Base-by-base conservation (phyloP, 352 stramenopile genomes). In the Stramenopiles sp. region DNA sequence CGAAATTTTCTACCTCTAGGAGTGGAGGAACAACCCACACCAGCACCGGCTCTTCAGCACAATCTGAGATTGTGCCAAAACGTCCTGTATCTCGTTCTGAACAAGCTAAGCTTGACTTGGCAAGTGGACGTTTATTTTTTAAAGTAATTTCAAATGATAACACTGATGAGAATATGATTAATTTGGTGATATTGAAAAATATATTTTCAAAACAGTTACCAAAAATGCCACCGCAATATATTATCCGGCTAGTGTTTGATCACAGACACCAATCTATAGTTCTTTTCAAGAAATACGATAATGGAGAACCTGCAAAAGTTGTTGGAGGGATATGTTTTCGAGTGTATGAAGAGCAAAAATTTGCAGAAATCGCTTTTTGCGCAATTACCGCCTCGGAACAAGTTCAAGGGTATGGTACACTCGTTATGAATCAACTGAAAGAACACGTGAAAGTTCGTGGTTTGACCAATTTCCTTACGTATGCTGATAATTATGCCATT, bases 181-280 rank as follows among this genome's bases (percentile, higher is more conserved):
- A 78, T 53, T 61, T 96, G 18, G 81, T 84, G 28, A 80, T 68
- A 2, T 55, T 93, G 17, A 94, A 96, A 57, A 90, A 90, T 41
- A 87, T 97, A 8, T 93, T 96, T 45, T 65, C 72, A 0, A 71
- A 79, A 48, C 80, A 96, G 44, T 57, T 96, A 6, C 83, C 83
- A 2, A 96, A 94, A 53, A 98, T 98, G 85, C 85, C 83, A 1
- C 80, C 81, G 47, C 75, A 95, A 47, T 97, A 99, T 58, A 99
- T 99, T 47, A 76, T 91, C 2, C 63, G 85, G 2, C 59, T 99
- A 8, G 78, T 97, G 15, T 94, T 99, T 45, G 83, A 99, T 48
- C 64, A 41, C 23, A 57, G 52, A 7, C 76, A 91, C 50, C 53
- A 64, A 7, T 80, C 70, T n/a, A 71, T 91, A 53, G 58, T 86